These are phyloP conservation scores for Coccomyxa sp. DNA, from an alignment of 139 green algal genomes.

Conservation along the genomic window DNA sequence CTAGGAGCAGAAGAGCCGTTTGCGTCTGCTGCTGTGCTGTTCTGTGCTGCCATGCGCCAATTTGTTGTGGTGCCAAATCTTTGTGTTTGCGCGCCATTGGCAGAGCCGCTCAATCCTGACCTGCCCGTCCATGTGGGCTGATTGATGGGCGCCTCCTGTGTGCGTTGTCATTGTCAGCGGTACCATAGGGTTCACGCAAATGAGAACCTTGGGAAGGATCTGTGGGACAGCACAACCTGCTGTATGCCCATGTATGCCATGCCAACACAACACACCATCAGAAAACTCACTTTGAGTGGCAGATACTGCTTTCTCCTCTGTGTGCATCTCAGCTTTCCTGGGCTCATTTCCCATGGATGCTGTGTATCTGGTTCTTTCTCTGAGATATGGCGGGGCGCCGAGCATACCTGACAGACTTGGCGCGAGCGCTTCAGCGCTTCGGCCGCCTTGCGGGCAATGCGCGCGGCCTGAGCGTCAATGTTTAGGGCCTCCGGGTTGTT, in stretches of 20 bases:
- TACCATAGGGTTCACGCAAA: too few species aligned
- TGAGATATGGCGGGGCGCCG: background rate
- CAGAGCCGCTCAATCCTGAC: conserved; percentile 31
- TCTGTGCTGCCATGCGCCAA: conserved; percentile 5
- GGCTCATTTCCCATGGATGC: background rate
- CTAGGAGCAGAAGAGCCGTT: background rate
- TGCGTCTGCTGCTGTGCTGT: background rate
- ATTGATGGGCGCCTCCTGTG: conserved; percentile 46
- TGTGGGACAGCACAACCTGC: too few species aligned
- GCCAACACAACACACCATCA: too few species aligned
- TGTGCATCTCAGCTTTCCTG: background rate
- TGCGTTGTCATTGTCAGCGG: too few species aligned
- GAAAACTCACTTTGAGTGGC: background rate
- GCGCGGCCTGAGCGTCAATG: conserved; percentile 55
- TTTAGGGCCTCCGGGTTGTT: conserved; percentile 50
- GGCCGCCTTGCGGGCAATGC: conserved; percentile 44
- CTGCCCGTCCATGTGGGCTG: conserved; percentile 87
- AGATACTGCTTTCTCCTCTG: background rate
- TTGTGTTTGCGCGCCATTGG: background rate
- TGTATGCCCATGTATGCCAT: too few species aligned
- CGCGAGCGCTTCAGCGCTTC: conserved; percentile 68
- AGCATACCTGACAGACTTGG: conserved; percentile 13
- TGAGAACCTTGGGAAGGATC: too few species aligned
- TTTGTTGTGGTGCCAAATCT: conserved; percentile 40
- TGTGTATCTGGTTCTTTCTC: background rate